Evolutionary conservation across 768 basidiomycete genomes (phyloP).

Genomic region (Lepiota brunneoincarnata): DNA sequence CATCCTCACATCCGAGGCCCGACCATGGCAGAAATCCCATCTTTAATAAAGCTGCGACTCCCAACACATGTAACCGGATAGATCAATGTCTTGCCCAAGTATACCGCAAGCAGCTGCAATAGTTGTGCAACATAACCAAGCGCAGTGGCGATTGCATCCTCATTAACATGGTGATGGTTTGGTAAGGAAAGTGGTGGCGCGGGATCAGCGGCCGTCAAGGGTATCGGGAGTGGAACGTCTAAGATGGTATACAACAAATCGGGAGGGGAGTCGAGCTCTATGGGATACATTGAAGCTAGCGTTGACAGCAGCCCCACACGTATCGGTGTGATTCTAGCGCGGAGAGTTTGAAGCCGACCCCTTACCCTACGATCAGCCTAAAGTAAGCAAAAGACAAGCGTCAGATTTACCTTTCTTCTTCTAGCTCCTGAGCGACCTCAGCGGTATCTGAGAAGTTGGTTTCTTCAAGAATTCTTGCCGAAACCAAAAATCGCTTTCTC

Average conservation of each 20-base stretch:
- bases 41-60: constrained; percentile 86
- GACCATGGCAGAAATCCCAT: constrained; percentile 92
- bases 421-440: constrained; percentile 3
- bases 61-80: constrained; percentile 92
- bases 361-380: constrained; percentile 34
- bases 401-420: constrained; percentile 19
- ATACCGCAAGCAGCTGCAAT: constrained; percentile 76
- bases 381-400: constrained; percentile 12
- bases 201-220: constrained; percentile 67
- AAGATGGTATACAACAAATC: constrained; percentile 90
- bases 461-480: constrained; percentile 34
- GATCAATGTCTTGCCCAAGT: constrained; percentile 70
- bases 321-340: constrained; percentile 45
- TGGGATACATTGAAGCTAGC: constrained; percentile 81
- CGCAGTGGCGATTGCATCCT: constrained; percentile 85
- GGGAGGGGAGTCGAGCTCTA: constrained; percentile 79
- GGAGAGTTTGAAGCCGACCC: constrained; percentile 41
- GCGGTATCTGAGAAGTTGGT: constrained; percentile 4
- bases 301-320: constrained; percentile 66
- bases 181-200: constrained; percentile 76
- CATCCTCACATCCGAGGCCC: constrained; percentile 84
- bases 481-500: constrained; percentile 40
- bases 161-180: constrained; percentile 69
- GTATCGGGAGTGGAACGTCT: constrained; percentile 88
- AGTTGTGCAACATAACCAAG: constrained; percentile 89